Evolutionary conservation across 2,329 filamentous ascomycete genomes (phyloP).

Genomic region (Helotiales sp.): DNA sequence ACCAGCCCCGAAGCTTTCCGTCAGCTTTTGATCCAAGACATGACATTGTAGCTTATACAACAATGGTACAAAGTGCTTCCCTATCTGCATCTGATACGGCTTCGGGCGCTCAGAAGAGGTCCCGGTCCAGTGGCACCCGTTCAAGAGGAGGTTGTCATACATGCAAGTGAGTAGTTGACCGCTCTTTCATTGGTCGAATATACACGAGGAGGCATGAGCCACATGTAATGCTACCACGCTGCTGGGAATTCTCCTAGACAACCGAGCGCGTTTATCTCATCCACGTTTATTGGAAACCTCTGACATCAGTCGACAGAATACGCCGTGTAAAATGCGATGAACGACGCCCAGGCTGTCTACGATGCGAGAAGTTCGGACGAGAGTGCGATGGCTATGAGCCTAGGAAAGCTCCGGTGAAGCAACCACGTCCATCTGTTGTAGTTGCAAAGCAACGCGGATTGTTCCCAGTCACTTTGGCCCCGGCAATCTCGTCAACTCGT

Average conservation of each 20-base stretch:
- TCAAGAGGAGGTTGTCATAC: neutral
- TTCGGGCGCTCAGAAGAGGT: neutral
- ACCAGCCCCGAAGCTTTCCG: no score
- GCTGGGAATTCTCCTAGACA: neutral
- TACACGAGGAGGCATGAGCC: neutral
- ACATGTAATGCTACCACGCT: neutral
- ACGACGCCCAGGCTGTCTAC: constrained; percentile 57
- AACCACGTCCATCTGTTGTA: neutral
- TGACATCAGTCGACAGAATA: neutral
- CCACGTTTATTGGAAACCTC: neutral
- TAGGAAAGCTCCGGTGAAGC: neutral
- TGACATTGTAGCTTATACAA: neutral
- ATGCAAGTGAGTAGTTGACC: neutral
- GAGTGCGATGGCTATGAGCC: constrained; percentile 57
- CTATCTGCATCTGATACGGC: neutral
- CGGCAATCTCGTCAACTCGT: neutral
- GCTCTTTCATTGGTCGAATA: neutral
- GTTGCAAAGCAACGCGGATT: neutral
- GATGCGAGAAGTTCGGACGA: constrained; percentile 60
- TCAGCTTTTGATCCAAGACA: no score
- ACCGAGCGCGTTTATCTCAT: neutral
- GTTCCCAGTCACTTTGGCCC: neutral
- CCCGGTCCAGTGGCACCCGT: neutral
- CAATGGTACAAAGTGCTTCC: neutral
- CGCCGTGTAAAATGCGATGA: constrained; percentile 69